Conservation (phyloP, 1,284 basidiomycete species). For the Trametes pubescens region DNA sequence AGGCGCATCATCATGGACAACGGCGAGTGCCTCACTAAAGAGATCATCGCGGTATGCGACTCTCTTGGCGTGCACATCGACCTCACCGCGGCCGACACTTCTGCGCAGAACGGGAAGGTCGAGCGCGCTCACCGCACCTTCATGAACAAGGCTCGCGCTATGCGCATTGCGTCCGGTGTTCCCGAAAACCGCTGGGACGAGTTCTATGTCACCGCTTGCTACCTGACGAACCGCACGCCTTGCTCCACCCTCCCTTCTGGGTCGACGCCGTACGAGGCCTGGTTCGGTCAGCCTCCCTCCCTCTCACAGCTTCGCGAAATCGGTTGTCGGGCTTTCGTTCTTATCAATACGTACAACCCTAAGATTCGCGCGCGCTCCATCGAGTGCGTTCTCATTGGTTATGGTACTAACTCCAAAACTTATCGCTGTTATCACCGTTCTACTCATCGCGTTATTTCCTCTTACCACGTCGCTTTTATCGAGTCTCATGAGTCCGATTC, state of each 20-base stretch:
- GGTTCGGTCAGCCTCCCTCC: conserved; percentile 23
- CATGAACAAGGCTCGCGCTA: conserved; percentile 35
- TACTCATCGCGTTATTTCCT: background rate
- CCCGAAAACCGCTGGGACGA: conserved; percentile 44
- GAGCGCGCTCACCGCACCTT: conserved; percentile 43
- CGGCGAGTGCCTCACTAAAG: conserved; percentile 42
- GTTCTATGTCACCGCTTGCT: conserved; percentile 19
- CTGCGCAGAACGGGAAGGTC: conserved; percentile 38
- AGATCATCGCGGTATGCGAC: conserved; percentile 35
- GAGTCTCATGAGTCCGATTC: background rate
- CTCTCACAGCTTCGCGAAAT: conserved; percentile 36
- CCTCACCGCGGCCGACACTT: conserved; percentile 34
- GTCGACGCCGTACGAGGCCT: conserved; percentile 32
- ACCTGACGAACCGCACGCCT: conserved; percentile 19
- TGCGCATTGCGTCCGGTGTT: conserved; percentile 39
- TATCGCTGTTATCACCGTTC: background rate
- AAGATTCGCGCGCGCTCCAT: conserved; percentile 43
- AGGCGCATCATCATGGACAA: conserved; percentile 38
- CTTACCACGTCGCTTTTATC: background rate
- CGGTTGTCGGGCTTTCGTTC: conserved; percentile 32
- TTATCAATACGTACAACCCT: conserved; percentile 34
- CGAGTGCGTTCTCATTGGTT: conserved; percentile 46
- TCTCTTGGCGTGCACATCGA: conserved; percentile 10
- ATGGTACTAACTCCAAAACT: conserved; percentile 38
- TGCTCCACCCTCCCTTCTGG: conserved; percentile 5